These are phyloP conservation scores for Vachellia collinsii DNA, from an alignment of 306 rosid species.

Conservation along the genomic window DNA sequence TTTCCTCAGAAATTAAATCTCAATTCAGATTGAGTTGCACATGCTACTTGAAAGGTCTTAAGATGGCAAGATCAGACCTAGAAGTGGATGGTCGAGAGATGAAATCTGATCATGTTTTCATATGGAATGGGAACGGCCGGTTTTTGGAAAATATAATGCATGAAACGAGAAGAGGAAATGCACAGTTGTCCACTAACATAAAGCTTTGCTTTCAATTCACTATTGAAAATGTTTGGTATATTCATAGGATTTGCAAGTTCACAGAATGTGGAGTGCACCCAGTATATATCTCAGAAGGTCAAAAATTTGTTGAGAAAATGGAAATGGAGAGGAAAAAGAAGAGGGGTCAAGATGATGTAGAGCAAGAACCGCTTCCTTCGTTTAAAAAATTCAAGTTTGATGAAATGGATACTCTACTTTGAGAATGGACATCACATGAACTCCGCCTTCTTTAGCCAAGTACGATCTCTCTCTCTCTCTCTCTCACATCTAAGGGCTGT, in stretches of 20 bases:
- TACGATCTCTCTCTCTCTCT: background rate
- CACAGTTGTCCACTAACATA: background rate
- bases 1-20: background rate
- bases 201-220: background rate
- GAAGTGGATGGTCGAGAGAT: background rate
- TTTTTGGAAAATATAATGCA: no score
- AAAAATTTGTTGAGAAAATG: background rate
- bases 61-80: no score
- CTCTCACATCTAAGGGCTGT: no score
- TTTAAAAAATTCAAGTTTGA: no score
- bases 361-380: background rate
- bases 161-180: background rate
- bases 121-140: background rate
- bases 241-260: no score
- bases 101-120: background rate
- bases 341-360: background rate
- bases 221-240: no score
- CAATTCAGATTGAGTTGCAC: rapidly evolving
- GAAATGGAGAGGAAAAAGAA: background rate
- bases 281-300: background rate
- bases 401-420: no score
- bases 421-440: no score
- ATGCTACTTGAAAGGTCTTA: background rate
- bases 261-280: background rate
- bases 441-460: background rate